Evolutionary conservation across 148 eudicot species (phyloP).

Genomic region (Spergularia marina): DNA sequence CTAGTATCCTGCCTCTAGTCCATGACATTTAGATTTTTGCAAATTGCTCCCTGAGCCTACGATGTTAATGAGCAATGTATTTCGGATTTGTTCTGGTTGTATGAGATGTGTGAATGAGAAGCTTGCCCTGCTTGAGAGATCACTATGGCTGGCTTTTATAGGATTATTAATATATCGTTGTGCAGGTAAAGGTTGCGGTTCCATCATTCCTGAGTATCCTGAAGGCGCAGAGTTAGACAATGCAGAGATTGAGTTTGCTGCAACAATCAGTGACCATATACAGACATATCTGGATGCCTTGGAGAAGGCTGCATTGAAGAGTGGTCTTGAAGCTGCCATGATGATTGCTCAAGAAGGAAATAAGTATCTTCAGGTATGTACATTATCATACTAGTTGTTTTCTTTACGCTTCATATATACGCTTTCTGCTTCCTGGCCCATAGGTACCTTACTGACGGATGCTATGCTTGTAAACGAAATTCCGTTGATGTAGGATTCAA

Average conservation of each 20-base stretch:
- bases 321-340: conserved; percentile 21
- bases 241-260: background rate
- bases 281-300: conserved; percentile 8
- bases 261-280: background rate
- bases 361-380: conserved; percentile 6
- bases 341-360: conserved; percentile 16
- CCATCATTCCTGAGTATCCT: conserved; percentile 9
- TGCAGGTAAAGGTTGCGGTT: conserved; percentile 19
- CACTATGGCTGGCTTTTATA: too few relatives aligned
- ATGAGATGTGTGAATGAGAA: background rate
- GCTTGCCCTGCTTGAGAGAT: background rate
- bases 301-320: conserved; percentile 22
- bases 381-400: background rate
- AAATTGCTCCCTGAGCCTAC: background rate
- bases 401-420: background rate
- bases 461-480: too few relatives aligned
- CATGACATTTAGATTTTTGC: background rate
- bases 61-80: too few relatives aligned
- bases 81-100: background rate
- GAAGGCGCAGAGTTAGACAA: background rate
- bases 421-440: background rate
- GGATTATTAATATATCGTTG: background rate
- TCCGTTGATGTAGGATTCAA: background rate
- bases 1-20: background rate
- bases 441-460: background rate